Conservation (phyloP, 169 alveolate species). For the Babesia divergens region DNA sequence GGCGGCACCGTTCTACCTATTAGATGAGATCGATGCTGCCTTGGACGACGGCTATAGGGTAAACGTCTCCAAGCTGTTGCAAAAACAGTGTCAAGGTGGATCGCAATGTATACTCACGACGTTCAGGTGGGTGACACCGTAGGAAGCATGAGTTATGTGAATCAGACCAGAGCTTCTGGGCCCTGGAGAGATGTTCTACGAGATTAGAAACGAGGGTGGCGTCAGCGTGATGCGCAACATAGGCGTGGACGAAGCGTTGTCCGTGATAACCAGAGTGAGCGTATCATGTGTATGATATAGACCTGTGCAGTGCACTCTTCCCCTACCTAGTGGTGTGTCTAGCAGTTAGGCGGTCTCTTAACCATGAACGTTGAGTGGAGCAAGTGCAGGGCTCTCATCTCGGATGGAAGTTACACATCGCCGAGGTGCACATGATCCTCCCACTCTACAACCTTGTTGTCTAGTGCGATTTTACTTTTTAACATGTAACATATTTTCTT, state of each 20-base stretch:
- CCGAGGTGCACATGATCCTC: slow-evolving; percentile 18
- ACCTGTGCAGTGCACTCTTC: background rate
- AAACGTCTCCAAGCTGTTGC: slow-evolving; percentile 33
- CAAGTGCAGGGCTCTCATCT: no score
- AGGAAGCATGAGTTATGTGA: background rate
- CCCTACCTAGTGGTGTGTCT: slow-evolving; percentile 3
- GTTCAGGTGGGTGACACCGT: slow-evolving; percentile 33
- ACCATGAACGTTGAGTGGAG: no score
- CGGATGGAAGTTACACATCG: slow-evolving; percentile 7
- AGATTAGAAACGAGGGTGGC: slow-evolving; percentile 44
- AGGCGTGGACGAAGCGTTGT: slow-evolving; percentile 30
- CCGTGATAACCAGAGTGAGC: slow-evolving; percentile 22
- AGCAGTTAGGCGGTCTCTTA: no score
- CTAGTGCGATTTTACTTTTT: background rate
- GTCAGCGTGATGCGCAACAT: slow-evolving; percentile 24
- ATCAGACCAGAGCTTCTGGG: slow-evolving; percentile 33
- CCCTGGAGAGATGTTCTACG: slow-evolving; percentile 54
- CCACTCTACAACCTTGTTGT: background rate
- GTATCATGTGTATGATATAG: background rate
- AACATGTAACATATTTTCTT: background rate
- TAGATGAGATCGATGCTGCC: slow-evolving; percentile 77
- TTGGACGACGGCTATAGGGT: slow-evolving; percentile 69
- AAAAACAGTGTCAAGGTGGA: slow-evolving; percentile 30
- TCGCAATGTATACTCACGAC: slow-evolving; percentile 56
- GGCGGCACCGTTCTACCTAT: slow-evolving; percentile 70